These are phyloP conservation scores for Torulaspora gathmanii DNA, from an alignment of 805 yeast genomes.

Conservation along the genomic window DNA sequence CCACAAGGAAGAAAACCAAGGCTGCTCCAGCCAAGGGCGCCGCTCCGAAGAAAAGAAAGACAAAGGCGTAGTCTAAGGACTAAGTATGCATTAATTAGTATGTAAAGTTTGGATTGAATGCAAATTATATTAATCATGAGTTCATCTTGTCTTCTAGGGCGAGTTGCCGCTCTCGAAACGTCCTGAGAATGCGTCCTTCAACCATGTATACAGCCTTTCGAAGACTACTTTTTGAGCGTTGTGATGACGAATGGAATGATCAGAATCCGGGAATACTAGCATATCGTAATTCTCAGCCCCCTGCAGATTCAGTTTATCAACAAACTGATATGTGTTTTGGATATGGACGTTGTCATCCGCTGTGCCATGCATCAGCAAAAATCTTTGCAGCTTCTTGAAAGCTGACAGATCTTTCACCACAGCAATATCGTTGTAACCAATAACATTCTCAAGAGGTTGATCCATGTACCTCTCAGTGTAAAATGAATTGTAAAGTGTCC, in stretches of 20 bases:
- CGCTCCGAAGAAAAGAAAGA: constrained; percentile 22
- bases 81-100: background rate
- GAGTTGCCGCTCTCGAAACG: constrained; percentile 20
- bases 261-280: constrained; percentile 88
- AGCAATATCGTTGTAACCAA: constrained; percentile 47
- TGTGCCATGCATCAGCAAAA: constrained; percentile 73
- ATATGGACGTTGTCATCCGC: constrained; percentile 83
- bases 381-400: constrained; percentile 49
- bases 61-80: constrained; percentile 13
- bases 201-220: constrained; percentile 68
- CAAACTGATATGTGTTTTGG: constrained; percentile 58
- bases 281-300: constrained; percentile 74
- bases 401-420: constrained; percentile 39
- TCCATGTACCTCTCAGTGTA: constrained; percentile 78
- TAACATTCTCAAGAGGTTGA: constrained; percentile 44
- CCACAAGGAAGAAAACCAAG: constrained; percentile 27
- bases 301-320: constrained; percentile 52
- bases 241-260: constrained; percentile 75
- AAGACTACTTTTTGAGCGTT: constrained; percentile 73
- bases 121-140: background rate
- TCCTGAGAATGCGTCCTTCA: constrained; percentile 51
- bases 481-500: constrained; percentile 70
- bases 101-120: background rate
- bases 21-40: constrained; percentile 14
- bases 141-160: background rate